Conservation (phyloP, 768 basidiomycete species). For the Phaeolepiota aurea region DNA sequence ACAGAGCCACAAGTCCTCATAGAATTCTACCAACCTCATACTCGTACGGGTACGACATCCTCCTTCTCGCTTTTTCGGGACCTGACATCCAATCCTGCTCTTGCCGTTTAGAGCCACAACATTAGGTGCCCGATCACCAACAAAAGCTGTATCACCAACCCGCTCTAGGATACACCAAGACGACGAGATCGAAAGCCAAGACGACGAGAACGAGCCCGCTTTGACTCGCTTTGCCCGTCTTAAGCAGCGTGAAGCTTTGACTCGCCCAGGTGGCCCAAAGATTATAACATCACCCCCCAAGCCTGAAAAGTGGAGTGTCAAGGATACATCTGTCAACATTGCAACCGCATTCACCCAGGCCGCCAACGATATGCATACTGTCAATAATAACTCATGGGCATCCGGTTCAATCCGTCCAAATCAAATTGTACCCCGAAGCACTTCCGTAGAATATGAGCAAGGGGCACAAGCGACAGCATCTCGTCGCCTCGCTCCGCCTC, state of each 20-base stretch:
- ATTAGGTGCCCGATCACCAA: slow-evolving; percentile 48
- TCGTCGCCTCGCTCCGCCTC: slow-evolving; percentile 59
- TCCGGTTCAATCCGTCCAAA: slow-evolving; percentile 45
- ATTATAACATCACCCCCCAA: slow-evolving; percentile 39
- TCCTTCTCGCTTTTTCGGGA: slow-evolving; percentile 10
- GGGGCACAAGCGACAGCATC: slow-evolving; percentile 44
- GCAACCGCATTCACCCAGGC: slow-evolving; percentile 77
- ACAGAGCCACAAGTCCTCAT: slow-evolving; percentile 27
- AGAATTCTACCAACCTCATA: slow-evolving; percentile 50
- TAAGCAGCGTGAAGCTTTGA: slow-evolving; percentile 29
- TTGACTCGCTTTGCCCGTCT: slow-evolving; percentile 33
- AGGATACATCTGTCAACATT: slow-evolving; percentile 83
- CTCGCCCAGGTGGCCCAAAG: slow-evolving; percentile 29
- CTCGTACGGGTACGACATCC: slow-evolving; percentile 56
- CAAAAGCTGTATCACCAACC: slow-evolving; percentile 36
- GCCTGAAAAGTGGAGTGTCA: slow-evolving; percentile 65
- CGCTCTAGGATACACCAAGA: slow-evolving; percentile 19
- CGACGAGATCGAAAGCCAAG: slow-evolving; percentile 17
- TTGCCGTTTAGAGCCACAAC: slow-evolving; percentile 53
- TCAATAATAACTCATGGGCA: slow-evolving; percentile 59
- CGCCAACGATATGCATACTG: slow-evolving; percentile 37
- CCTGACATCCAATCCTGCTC: slow-evolving; percentile 9
- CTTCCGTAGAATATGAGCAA: slow-evolving; percentile 75
- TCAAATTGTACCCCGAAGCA: slow-evolving; percentile 53
- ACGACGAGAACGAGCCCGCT: slow-evolving; percentile 31